Conservation (phyloP, 306 rosid species). For the Castanopsis chinensis region DNA sequence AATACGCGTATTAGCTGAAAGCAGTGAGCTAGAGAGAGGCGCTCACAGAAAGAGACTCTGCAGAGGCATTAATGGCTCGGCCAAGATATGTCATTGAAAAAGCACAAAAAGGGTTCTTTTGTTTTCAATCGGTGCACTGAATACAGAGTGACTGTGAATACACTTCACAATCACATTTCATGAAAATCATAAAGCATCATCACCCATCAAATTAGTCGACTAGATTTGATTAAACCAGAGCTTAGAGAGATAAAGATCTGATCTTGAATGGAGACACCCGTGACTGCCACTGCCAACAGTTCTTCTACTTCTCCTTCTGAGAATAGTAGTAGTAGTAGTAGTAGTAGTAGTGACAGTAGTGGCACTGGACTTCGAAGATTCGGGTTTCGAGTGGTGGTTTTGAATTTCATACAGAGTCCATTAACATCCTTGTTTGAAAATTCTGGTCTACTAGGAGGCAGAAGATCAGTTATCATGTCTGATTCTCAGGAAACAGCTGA, state of each 20-base stretch:
- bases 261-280: not conserved
- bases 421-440: slow-evolving; percentile 22
- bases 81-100: not conserved
- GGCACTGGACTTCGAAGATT: not conserved
- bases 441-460: slow-evolving; percentile 12
- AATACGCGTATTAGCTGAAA: not conserved
- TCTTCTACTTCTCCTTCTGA: not conserved
- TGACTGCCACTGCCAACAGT: not conserved
- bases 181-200: too few species aligned
- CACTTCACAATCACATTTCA: too few species aligned
- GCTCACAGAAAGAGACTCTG: not conserved
- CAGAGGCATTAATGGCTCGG: not conserved
- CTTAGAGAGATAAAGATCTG: not conserved
- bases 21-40: not conserved
- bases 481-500: slow-evolving; percentile 6
- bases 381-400: slow-evolving; percentile 20
- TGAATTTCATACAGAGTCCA: slow-evolving; percentile 3
- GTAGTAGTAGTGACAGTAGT: not conserved
- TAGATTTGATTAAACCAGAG: not conserved
- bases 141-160: not conserved
- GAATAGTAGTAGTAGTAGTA: not conserved
- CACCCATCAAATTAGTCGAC: too few species aligned
- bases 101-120: not conserved
- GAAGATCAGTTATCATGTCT: not conserved
- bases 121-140: not conserved